These are phyloP conservation scores for Globisporangium lucens DNA, from an alignment of 352 stramenopile genomes.

Conservation along the genomic window DNA sequence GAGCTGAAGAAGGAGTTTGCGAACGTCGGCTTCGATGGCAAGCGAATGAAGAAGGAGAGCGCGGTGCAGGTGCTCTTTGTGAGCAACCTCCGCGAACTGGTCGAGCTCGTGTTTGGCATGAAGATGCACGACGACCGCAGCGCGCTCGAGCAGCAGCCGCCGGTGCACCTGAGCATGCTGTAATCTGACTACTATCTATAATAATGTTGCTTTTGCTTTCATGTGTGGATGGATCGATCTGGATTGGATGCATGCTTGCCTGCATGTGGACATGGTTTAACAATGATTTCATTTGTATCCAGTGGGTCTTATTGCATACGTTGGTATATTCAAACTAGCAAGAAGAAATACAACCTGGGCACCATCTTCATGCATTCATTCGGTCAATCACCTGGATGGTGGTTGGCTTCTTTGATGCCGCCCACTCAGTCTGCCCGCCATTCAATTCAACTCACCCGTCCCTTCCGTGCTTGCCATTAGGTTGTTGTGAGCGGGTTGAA, in stretches of 20 bases:
- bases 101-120: slow-evolving; percentile 69
- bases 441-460: not conserved
- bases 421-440: slow-evolving; percentile 15
- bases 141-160: slow-evolving; percentile 18
- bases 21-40: slow-evolving; percentile 17
- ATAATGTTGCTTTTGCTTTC: not conserved
- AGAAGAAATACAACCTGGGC: not conserved
- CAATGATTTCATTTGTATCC: not conserved
- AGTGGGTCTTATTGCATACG: not conserved
- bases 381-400: not conserved
- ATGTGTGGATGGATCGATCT: not conserved
- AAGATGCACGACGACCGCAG: slow-evolving; percentile 41
- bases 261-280: not conserved
- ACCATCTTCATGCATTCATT: not conserved
- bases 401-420: not conserved
- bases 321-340: slow-evolving; percentile 8
- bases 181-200: slow-evolving; percentile 18
- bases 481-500: slow-evolving; percentile 59
- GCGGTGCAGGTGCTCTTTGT: slow-evolving; percentile 65
- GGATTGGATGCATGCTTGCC: not conserved
- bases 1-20: slow-evolving; percentile 67
- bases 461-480: not conserved
- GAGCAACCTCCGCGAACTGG: slow-evolving; percentile 59
- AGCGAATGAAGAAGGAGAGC: slow-evolving; percentile 19
- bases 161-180: slow-evolving; percentile 48